Percentiles rank a stretch among this genome's conserved stretches.
Evolutionary conservation across 768 basidiomycete species (phyloP).

Genomic region (Rhodotorula taiwanensis): DNA sequence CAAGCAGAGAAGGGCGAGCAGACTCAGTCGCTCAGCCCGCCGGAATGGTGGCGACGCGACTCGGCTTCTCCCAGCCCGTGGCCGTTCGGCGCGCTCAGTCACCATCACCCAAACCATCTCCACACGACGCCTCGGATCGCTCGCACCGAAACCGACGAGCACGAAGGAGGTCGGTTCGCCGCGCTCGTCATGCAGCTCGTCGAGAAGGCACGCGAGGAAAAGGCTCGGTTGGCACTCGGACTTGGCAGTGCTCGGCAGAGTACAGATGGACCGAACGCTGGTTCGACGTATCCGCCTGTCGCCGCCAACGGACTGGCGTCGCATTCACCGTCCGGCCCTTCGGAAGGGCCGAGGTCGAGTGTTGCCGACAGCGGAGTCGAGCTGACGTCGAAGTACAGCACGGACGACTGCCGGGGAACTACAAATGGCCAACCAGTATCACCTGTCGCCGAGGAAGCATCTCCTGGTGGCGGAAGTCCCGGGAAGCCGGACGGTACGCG

Average conservation of each 20-base stretch:
- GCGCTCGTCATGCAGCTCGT: slow-evolving; percentile 30
- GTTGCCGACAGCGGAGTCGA: slow-evolving; percentile 22
- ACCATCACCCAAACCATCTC: neutral
- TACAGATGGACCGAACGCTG: too few species aligned
- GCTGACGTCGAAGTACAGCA: slow-evolving; percentile 10
- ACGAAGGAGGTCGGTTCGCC: slow-evolving; percentile 24
- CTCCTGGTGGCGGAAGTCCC: too few species aligned
- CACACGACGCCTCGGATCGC: neutral
- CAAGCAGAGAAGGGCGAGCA: slow-evolving; percentile 41
- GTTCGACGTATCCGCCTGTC: neutral
- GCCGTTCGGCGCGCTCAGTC: neutral
- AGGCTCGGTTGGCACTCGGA: slow-evolving; percentile 24
- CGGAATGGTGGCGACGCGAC: slow-evolving; percentile 31
- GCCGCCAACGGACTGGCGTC: neutral
- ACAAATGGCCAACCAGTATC: too few species aligned
- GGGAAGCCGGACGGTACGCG: too few species aligned
- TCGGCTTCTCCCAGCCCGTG: neutral
- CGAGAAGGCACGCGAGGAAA: slow-evolving; percentile 34
- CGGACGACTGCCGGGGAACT: neutral
- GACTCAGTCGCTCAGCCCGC: slow-evolving; percentile 23
- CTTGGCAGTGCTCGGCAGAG: neutral
- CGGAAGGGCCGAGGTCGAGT: slow-evolving; percentile 14
- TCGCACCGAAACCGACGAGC: neutral
- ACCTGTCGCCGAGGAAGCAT: too few species aligned
- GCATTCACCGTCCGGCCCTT: slow-evolving; percentile 2